Evolutionary conservation across 352 stramenopile genomes (phyloP), one percentile per base, ranked within the genome.

Genomic region (Pythium periplocum): DNA sequence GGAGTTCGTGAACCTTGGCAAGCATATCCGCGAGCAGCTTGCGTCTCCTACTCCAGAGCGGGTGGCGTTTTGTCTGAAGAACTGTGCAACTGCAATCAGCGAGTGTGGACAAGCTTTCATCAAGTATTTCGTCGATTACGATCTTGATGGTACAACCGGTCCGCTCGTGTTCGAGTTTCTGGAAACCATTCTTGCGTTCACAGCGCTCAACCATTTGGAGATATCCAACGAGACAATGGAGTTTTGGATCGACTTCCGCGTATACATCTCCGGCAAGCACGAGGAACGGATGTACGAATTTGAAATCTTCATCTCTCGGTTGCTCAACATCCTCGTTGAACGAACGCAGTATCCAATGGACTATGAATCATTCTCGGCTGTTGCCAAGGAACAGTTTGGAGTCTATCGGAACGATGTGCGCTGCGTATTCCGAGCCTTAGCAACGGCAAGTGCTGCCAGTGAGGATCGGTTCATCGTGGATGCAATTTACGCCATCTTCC

Each of bases 381-480:
- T 62, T 34, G 69, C 72, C 1, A 85, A 79, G 40, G 82, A 92
- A 8, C 73, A 75, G 17, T 92, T 90, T 47, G 64, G 61, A 31
- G 39, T 68, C 7, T 92, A 89, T 42, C 75, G 82, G 48, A 90
- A 83, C 26, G 77, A 90, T 64, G 77, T 87, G 34, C 82, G 82
- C 12, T 72, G 69, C 0, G 79, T 92, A 2, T 92, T 92, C 40
- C 82, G 82, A 26, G 78, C 82, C 32, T 66, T 90, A 36, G 82
- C 79, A n/a, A 89, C 82, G 1, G 82, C 89, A 11, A 88, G 64
- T 47, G 52, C 64, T 6, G 64, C 61, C 4, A 92, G 73, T 47
- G 82, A 92, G 61, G 82, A 92, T 52, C 75, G 71, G n/a, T 92
- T 90, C 37, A 75, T 92, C 36, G 68, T 90, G 31, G 76, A 89